Percentiles rank a stretch among this genome's conserved stretches.
Evolutionary conservation across 192 early-diverging fungal species (phyloP).

Genomic region (Backusella tarrabulga): DNA sequence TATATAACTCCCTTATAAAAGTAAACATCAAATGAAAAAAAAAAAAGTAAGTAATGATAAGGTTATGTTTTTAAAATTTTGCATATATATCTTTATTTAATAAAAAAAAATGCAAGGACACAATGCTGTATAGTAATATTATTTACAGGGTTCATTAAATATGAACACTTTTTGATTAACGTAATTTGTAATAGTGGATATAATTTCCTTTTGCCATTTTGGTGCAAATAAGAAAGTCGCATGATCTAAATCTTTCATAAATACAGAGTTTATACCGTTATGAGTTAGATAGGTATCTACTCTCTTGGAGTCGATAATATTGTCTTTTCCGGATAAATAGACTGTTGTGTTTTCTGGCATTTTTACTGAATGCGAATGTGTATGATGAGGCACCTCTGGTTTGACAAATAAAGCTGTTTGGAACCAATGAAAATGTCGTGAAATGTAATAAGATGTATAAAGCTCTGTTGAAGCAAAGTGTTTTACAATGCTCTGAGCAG

Average conservation of each 20-base stretch:
- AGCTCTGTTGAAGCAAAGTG: slow-evolving; percentile 63
- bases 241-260: slow-evolving; percentile 50
- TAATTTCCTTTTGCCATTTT: slow-evolving; percentile 25
- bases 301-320: slow-evolving; percentile 39
- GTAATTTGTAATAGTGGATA: slow-evolving; percentile 12
- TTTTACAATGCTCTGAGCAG: slow-evolving; percentile 50
- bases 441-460: slow-evolving; percentile 60
- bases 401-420: slow-evolving; percentile 40
- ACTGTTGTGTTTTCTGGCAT: slow-evolving; percentile 33
- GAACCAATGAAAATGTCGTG: slow-evolving; percentile 50
- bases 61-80: not conserved
- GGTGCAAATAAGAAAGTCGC: slow-evolving; percentile 40
- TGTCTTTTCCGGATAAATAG: slow-evolving; percentile 49
- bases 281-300: slow-evolving; percentile 36
- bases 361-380: not conserved
- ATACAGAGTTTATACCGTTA: slow-evolving; percentile 29
- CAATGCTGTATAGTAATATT: not conserved
- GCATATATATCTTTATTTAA: not conserved
- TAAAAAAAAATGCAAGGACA: too few species aligned
- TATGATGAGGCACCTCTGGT: not conserved
- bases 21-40: too few species aligned
- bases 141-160: not conserved
- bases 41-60: too few species aligned
- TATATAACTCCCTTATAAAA: too few species aligned
- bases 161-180: not conserved